phyloP scores from a whole-genome alignment of 768 basidiomycete species.

The Tubosaeta sp. region DNA sequence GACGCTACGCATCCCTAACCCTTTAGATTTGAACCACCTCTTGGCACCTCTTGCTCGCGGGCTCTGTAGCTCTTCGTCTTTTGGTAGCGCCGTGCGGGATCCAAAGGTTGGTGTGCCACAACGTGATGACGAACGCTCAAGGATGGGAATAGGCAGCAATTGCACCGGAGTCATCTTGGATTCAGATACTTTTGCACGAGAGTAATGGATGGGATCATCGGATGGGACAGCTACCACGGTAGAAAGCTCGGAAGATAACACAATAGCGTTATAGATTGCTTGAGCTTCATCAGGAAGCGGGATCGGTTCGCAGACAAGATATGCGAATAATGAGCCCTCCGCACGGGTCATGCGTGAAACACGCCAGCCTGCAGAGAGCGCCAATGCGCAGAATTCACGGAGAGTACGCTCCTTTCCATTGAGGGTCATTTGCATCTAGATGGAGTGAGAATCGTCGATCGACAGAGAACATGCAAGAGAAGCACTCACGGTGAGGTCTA shows the following conservation, averaged over 20 bases:
- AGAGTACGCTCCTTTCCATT: slow-evolving; percentile 70
- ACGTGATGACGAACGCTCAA: slow-evolving; percentile 46
- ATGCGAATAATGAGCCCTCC: slow-evolving; percentile 64
- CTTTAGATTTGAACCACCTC: slow-evolving; percentile 29
- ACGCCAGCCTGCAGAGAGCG: slow-evolving; percentile 58
- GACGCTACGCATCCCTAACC: slow-evolving; percentile 24
- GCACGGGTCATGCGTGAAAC: slow-evolving; percentile 51
- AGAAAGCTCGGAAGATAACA: slow-evolving; percentile 16
- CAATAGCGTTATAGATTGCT: slow-evolving; percentile 18
- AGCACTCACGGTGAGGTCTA: slow-evolving; percentile 59
- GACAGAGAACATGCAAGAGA: neutral
- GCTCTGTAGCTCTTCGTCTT: slow-evolving; percentile 22
- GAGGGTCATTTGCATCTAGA: slow-evolving; percentile 65
- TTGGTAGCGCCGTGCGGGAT: slow-evolving; percentile 36
- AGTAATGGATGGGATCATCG: slow-evolving; percentile 1
- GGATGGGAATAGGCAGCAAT: slow-evolving; percentile 23
- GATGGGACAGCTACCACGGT: slow-evolving; percentile 8
- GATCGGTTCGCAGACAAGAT: slow-evolving; percentile 64
- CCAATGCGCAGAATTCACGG: slow-evolving; percentile 53
- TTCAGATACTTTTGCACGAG: slow-evolving; percentile 1
- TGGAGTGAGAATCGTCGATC: slow-evolving; percentile 1
- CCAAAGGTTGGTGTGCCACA: slow-evolving; percentile 64
- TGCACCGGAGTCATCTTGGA: slow-evolving; percentile 9
- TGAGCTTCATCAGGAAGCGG: slow-evolving; percentile 41
- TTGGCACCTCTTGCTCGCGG: slow-evolving; percentile 12